Percentiles rank a stretch among this genome's conserved stretches.
These are phyloP conservation scores for Cyamopsis tetragonoloba DNA, from an alignment of 306 rosid species.

Conservation along the genomic window DNA sequence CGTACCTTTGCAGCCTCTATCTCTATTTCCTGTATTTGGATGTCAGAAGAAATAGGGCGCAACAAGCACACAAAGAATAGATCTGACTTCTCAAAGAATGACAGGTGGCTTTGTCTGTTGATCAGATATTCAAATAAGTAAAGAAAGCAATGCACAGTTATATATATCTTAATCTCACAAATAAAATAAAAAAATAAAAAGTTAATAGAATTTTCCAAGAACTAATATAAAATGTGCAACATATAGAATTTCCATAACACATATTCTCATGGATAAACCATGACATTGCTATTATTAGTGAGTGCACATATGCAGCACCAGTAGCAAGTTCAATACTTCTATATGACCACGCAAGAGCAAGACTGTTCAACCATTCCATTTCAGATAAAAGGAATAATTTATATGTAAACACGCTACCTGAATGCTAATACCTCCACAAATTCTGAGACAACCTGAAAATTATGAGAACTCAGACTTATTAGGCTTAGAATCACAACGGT, in stretches of 20 bases:
- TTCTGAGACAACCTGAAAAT: conserved; percentile 74
- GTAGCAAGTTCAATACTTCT: background rate
- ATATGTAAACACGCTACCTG: conserved; percentile 45
- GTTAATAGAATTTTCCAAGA: background rate
- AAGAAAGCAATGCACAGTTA: conserved; percentile 4
- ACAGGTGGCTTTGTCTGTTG: conserved; percentile 65
- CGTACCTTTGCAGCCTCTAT: conserved; percentile 75
- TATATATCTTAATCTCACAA: background rate
- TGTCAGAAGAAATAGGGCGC: conserved; percentile 61
- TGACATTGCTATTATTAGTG: background rate
- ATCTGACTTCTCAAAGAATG: conserved; percentile 81
- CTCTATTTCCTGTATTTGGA: conserved; percentile 66
- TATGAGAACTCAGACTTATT: conserved; percentile 23
- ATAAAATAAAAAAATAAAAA: background rate
- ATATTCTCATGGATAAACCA: background rate
- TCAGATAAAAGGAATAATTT: background rate
- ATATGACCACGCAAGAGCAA: background rate
- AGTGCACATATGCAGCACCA: background rate
- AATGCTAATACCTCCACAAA: conserved; percentile 79
- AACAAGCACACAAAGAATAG: conserved; percentile 74
- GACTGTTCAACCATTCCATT: background rate
- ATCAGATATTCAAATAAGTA: conserved; percentile 13
- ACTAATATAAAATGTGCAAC: background rate
- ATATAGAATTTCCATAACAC: conserved; percentile 5
- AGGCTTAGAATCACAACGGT: conserved; percentile 4